Evolutionary conservation across 805 yeast genomes (phyloP), one percentile per base, ranked within the genome.

Genomic region (Candida dajiaensis): DNA sequence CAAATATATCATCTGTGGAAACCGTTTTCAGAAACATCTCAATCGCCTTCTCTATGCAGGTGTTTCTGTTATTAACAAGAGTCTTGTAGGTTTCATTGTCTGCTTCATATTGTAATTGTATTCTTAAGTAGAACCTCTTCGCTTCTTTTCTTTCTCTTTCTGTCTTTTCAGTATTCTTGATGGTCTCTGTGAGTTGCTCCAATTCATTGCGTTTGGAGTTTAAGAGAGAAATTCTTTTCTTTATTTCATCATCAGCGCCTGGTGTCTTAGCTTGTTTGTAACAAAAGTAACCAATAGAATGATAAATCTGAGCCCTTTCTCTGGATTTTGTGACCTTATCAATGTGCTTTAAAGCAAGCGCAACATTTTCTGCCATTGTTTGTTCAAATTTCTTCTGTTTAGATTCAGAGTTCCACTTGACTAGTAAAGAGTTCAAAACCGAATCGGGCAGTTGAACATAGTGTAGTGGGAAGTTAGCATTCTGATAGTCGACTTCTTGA

Each of bases 341-440:
- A 10, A 51, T 51, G 9, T 35, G 29, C 1, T 19, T n/a, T 6
- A 60, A 42, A 12, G 64, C 46, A 39, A 57, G 74, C 6, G 70
- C 65, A 16, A 88, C 79, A 56, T 83, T 83, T 6, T 71, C 67
- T 1, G 66, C 63, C 74, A 82, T 73, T 1, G 90, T 79, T 3
- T 66, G 66, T 1, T 75, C 69, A 0, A 89, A 77, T 11, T 81
- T 70, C 48, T 83, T 95, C 50, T 81, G 83, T 33, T 85, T 74
- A 0, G 95, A 84, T 41, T 73, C 77, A 0, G 87, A 73, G 31
- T 80, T 65, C 97, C 97, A 89, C 41, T 76, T 72, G 0, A 82
- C 82, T 36, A 85, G 54, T 7, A 62, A 54, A 12, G 72, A 72
- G 53, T 54, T 77, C 51, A 64, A 36, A 11, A 55, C 50, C 9